Conservation (phyloP, 176 grass and related monocot genomes). For the Ensete ventricosum region DNA sequence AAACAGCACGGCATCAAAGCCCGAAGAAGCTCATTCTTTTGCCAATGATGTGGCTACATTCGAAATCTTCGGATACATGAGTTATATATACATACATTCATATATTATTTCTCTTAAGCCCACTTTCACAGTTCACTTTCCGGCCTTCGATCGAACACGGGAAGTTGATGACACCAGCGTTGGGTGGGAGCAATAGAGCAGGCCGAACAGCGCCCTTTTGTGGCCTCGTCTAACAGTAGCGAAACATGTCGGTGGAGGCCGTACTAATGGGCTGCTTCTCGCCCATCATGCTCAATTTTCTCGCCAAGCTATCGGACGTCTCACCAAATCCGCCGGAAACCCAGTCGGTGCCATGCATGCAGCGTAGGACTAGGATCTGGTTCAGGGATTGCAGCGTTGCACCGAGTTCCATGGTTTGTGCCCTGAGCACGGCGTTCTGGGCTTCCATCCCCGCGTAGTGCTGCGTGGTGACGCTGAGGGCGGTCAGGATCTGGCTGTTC, state of each 20-base stretch:
- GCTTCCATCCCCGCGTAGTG: conserved; percentile 26
- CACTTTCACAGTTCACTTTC: no score
- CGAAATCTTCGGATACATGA: no score
- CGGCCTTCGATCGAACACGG: no score
- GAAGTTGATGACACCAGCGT: no score
- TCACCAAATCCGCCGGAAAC: neutral
- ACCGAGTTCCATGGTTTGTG: conserved; percentile 36
- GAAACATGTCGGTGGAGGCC: neutral
- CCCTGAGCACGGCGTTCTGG: conserved; percentile 52
- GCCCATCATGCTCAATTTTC: neutral
- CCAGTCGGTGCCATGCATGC: neutral
- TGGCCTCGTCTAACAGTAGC: neutral
- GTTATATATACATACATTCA: no score
- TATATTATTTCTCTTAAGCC: no score
- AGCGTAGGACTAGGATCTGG: conserved; percentile 4
- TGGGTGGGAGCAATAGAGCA: no score
- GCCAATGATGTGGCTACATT: no score
- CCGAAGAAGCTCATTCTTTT: no score
- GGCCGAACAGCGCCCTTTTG: no score
- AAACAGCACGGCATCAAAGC: no score
- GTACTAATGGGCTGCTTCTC: neutral
- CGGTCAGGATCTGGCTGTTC: conserved; percentile 33
- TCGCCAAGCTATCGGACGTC: neutral
- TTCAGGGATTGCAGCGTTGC: conserved; percentile 31
- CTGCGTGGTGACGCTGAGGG: conserved; percentile 10